phyloP scores from a whole-genome alignment of 768 basidiomycete species.

The Dacryopinax primogenitus region DNA sequence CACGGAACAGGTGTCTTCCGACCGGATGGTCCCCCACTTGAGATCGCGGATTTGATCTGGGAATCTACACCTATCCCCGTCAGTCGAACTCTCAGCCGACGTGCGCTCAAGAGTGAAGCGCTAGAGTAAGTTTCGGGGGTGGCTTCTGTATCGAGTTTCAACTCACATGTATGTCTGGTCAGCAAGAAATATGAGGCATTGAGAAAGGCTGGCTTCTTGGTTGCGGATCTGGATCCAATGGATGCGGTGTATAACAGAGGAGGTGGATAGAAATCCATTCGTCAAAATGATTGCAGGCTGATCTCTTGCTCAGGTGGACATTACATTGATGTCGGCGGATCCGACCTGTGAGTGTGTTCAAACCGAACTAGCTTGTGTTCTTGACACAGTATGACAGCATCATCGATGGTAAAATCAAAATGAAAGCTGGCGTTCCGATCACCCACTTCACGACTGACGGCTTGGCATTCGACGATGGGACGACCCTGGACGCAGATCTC shows the following conservation, averaged over 20 bases:
- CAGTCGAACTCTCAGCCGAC: neutral
- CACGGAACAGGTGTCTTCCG: conserved; percentile 27
- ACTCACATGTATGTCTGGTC: neutral
- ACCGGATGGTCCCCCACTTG: conserved; percentile 37
- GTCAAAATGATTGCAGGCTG: neutral
- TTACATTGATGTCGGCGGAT: neutral
- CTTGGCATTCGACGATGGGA: conserved; percentile 39
- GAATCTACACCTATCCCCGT: conserved; percentile 35
- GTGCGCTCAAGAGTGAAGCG: neutral
- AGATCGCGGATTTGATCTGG: conserved; percentile 40
- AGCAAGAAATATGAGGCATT: neutral
- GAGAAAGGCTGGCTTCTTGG: neutral
- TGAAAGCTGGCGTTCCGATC: conserved; percentile 48
- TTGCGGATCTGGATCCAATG: neutral
- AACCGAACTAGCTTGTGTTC: neutral
- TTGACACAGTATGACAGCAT: conserved; percentile 23
- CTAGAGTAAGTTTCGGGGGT: neutral
- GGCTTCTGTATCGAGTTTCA: neutral
- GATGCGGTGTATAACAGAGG: neutral
- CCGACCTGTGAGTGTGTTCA: neutral
- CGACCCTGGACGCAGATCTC: conserved; percentile 40
- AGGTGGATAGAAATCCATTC: neutral
- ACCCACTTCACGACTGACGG: conserved; percentile 33
- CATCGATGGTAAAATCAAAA: conserved; percentile 54
- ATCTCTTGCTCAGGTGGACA: neutral